Evolutionary conservation across 1,284 basidiomycete species (phyloP), one percentile per base, ranked within the genome.

Genomic region (Mycena citricolor): DNA sequence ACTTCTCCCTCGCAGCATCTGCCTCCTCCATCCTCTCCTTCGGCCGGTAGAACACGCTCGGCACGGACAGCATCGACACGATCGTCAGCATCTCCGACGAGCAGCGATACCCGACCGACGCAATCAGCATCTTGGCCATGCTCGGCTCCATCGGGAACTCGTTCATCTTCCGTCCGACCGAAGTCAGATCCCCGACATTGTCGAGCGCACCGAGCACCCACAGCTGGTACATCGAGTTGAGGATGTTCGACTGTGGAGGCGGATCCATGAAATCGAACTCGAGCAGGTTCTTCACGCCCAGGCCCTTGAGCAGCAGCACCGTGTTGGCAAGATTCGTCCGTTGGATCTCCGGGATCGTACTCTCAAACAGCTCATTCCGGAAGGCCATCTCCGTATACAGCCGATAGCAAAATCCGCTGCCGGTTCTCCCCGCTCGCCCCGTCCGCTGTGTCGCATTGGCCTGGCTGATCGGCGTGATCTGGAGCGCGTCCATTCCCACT

Each of bases 261-360:
- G 97, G 97, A 64, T 99, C 97, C 97, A 99, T 99, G 62, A 99
- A 99, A 68, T 99, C 94, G 64, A 99, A 99, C 60, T 98, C 94
- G 35, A 99, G 80, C 37, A 98, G 71, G 61, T 99, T 93, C 68
- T 94, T 95, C 44, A 99, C 97, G 14, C 97, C 97, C 2, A 99
- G 72, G 3, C 92, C 94, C 64, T 98, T 99, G 47, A 99, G 76
- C 22, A 97, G 66, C 19, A 99, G 66, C 1, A 99, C 95, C 0
- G 95, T 97, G 65, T 97, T 99, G 25, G 94, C 94, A 44, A 99
- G 68, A 63, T 99, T 99, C 13, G 95, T 99, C 30, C 97, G 76
- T 62, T 99, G 97, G 42, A 99, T 99, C 66, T 99, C 97, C 2
- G 97, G 97, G 47, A 99, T 97, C 4, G 94, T 97, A 64, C 85